Evolutionary conservation across 257 asterid species (phyloP).

Genomic region (Orobanche coerulescens): DNA sequence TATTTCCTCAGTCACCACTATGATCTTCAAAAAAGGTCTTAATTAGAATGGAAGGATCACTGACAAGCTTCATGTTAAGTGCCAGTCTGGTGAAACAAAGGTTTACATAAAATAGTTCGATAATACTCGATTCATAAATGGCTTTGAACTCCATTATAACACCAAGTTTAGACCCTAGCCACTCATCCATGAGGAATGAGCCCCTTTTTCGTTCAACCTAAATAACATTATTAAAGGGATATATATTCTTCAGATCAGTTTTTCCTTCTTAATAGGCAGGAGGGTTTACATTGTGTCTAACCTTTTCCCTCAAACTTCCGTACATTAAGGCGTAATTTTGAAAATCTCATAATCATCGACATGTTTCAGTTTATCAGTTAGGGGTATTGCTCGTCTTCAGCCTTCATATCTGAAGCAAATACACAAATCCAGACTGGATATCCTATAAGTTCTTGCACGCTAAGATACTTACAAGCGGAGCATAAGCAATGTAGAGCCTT

Average conservation of each 20-base stretch:
- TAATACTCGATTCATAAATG: not conserved
- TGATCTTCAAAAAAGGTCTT: not conserved
- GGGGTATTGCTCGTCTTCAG: not conserved
- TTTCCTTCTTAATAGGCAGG: not conserved
- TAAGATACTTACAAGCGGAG: conserved; percentile 78
- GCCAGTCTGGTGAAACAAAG: not conserved
- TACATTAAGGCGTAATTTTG: no score
- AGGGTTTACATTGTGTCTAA: not conserved
- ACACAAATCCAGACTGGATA: conserved; percentile 7
- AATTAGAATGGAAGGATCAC: not conserved
- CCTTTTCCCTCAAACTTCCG: not conserved
- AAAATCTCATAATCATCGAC: not conserved
- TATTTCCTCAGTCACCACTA: not conserved
- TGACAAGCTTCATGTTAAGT: not conserved
- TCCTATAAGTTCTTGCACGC: not conserved
- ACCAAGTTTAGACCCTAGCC: not conserved
- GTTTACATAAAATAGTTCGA: not conserved
- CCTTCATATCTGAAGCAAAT: conserved; percentile 4
- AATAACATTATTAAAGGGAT: conserved; percentile 2
- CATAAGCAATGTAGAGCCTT: conserved; percentile 94
- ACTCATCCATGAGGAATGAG: conserved; percentile 2
- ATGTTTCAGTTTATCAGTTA: not conserved
- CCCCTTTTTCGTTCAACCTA: not conserved
- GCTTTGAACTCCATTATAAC: not conserved
- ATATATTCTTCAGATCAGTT: not conserved